phyloP scores from a whole-genome alignment of 495 filamentous ascomycete species.

The Jackrogersella minutella region DNA sequence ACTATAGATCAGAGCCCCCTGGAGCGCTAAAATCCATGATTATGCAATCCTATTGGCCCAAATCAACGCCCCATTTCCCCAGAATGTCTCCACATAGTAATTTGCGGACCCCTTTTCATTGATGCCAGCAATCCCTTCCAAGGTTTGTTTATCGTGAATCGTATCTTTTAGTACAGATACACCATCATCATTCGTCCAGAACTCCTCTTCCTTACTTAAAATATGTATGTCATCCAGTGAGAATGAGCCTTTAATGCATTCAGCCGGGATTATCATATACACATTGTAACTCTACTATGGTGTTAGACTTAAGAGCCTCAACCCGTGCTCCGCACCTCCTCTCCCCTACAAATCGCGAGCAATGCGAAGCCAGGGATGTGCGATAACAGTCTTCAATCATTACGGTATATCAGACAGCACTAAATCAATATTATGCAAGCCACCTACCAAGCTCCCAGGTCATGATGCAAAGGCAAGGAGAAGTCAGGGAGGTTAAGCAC shows the following conservation, averaged over 20 bases:
- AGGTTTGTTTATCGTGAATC: conserved; percentile 19
- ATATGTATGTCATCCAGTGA: conserved; percentile 11
- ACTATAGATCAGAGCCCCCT: too few species aligned
- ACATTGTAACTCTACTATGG: not conserved
- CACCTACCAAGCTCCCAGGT: conserved; percentile 8
- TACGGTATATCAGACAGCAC: conserved; percentile 14
- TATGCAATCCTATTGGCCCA: too few species aligned
- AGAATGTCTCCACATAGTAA: conserved; percentile 8
- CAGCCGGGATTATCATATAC: not conserved
- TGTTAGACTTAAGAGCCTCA: conserved; percentile 25
- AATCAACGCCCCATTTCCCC: too few species aligned
- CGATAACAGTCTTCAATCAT: conserved; percentile 7
- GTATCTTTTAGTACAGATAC: conserved; percentile 17
- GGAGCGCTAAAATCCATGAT: conserved; percentile 22
- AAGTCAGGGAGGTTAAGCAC: not conserved
- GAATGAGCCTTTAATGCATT: not conserved
- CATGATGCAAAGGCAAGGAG: conserved; percentile 6
- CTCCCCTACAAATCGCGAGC: not conserved
- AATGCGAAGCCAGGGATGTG: not conserved
- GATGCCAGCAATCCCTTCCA: not conserved
- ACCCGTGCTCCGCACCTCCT: not conserved
- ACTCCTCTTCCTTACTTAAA: not conserved
- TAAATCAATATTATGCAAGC: conserved; percentile 36
- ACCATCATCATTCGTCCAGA: conserved; percentile 18
- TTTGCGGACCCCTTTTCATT: not conserved